phyloP scores from a whole-genome alignment of 2,329 filamentous ascomycete species.

The Akanthomyces muscarius region DNA sequence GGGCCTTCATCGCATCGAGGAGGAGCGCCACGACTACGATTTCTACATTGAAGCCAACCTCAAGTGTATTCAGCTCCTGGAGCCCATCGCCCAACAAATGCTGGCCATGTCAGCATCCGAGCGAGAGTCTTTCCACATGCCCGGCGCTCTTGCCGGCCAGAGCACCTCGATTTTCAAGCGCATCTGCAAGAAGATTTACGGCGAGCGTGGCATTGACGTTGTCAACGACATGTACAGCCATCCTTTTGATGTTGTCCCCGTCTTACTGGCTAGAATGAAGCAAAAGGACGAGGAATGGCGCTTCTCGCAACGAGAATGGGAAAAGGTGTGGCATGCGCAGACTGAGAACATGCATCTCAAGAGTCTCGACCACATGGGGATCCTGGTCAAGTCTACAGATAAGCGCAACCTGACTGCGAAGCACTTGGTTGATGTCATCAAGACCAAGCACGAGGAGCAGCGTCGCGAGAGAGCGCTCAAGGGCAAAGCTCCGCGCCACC shows the following conservation, averaged over 20 bases:
- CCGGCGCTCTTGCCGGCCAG: slow-evolving; percentile 79
- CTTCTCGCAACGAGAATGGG: slow-evolving; percentile 94
- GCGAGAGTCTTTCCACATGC: slow-evolving; percentile 71
- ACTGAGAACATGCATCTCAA: slow-evolving; percentile 93
- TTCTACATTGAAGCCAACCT: slow-evolving; percentile 95
- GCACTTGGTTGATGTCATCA: slow-evolving; percentile 83
- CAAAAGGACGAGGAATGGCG: slow-evolving; percentile 98
- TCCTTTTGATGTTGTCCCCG: slow-evolving; percentile 82
- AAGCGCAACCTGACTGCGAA: slow-evolving; percentile 90
- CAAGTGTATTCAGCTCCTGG: slow-evolving; percentile 91
- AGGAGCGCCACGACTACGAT: slow-evolving; percentile 97
- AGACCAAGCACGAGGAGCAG: slow-evolving; percentile 89
- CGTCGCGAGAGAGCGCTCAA: slow-evolving; percentile 65
- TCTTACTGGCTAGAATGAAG: slow-evolving; percentile 84
- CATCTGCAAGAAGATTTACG: slow-evolving; percentile 96
- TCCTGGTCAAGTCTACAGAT: slow-evolving; percentile 80
- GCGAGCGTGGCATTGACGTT: slow-evolving; percentile 79
- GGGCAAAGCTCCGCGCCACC: slow-evolving; percentile 60
- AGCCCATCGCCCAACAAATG: slow-evolving; percentile 90
- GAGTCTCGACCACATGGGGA: slow-evolving; percentile 94
- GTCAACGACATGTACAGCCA: slow-evolving; percentile 81
- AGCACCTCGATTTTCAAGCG: slow-evolving; percentile 96
- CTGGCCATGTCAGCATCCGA: slow-evolving; percentile 72
- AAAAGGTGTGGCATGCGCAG: slow-evolving; percentile 97
- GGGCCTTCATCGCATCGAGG: slow-evolving; percentile 90